Evolutionary conservation across 2,329 filamentous ascomycete species (phyloP), one percentile per base, ranked within the genome.

Genomic region (Aureobasidium sp.): DNA sequence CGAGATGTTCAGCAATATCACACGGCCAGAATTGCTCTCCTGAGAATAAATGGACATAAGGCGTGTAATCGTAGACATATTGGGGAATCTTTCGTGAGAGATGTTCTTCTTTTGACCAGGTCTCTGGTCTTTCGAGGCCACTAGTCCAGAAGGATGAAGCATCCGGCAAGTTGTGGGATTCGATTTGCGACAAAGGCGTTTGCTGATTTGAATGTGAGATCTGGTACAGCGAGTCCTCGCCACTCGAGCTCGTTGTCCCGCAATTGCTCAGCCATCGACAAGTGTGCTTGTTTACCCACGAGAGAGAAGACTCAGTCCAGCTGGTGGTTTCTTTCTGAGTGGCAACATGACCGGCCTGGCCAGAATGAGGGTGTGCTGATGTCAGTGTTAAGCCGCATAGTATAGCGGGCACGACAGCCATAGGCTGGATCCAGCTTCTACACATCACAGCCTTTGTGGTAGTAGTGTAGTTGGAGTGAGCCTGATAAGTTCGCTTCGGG

Each of bases 1-100:
- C 78, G 49, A 95, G 76, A 71, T 96, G 91, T 64, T 95, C 88
- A 36, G 82, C 87, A 64, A 96, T 90, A 71, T 96, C 90, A 48
- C 90, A 85, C 0, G 92, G 92, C 90, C 91, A 96, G 72, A 92
- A 96, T 68, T 92, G 80, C 74, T 97, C 92, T 48, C 84, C 83
- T 0, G 91, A 95, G 74, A 88, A 95, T 30, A 97, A 82, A 72
- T 96, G 89, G 32, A 96, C 90, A 57, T 95, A 81, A 37, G 91
- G 91, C 64, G 92, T 91, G 77, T 94, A 83, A 61, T 89, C 83
- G 61, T 90, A 78, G 34, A 96, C 89, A 70, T 91, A 96, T 61
- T 87, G 79, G 11, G 91, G 91, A 6, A 91, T 81, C 29, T 84
- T 78, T 36, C 75, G 75, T 61, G 77, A 71, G 39, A 73, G 70